Conservation (phyloP, 2,329 filamentous ascomycete genomes). For the Stagonosporopsis rhizophila region DNA sequence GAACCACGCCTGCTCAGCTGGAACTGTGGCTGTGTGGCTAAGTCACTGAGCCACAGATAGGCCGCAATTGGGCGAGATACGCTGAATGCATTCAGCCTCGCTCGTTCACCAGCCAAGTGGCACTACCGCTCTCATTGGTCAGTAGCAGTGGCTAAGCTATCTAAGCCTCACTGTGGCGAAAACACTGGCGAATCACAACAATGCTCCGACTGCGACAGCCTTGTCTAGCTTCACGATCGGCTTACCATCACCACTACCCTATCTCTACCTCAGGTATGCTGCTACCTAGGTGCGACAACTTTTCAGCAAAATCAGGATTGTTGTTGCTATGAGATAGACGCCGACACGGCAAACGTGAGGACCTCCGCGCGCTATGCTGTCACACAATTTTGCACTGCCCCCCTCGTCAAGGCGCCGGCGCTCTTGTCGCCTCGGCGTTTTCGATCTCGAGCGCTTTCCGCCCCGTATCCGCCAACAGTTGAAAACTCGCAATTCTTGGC, state of each 20-base stretch:
- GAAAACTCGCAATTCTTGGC: neutral
- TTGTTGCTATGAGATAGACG: neutral
- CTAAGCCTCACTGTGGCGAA: neutral
- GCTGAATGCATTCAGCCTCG: neutral
- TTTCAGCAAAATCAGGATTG: neutral
- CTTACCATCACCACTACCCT: neutral
- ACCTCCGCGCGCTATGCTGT: neutral
- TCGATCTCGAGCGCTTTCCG: neutral
- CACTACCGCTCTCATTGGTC: neutral
- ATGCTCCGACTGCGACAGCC: neutral
- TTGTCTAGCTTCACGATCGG: conserved; percentile 1
- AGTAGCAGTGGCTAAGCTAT: neutral
- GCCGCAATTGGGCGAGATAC: neutral
- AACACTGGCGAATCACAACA: neutral
- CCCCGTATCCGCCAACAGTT: neutral
- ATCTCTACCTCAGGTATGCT: neutral
- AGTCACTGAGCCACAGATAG: neutral
- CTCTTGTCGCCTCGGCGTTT: conserved; percentile 12
- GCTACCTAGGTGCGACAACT: neutral
- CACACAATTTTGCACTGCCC: conserved; percentile 18
- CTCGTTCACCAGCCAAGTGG: neutral
- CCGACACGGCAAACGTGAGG: neutral
- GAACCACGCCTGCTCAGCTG: neutral
- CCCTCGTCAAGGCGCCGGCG: conserved; percentile 11
- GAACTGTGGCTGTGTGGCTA: conserved; percentile 7